Percentiles rank a stretch among this genome's conserved stretches.
phyloP scores from a whole-genome alignment of 2,329 filamentous ascomycete genomes.

The Podosphaera xanthii region DNA sequence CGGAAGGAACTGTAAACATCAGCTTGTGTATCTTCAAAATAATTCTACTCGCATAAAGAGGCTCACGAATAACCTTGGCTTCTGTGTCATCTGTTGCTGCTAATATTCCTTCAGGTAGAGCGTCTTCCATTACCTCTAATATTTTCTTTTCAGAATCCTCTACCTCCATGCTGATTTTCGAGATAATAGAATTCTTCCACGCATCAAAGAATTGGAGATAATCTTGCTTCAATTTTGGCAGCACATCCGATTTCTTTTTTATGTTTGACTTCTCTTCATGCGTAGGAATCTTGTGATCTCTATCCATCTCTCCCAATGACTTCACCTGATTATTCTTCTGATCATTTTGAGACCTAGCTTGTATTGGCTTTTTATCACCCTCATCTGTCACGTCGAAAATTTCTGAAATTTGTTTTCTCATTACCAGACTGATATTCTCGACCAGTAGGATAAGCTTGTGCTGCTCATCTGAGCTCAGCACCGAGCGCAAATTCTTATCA shows the following conservation, averaged over 20 bases:
- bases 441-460: too few species aligned
- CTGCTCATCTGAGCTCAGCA: too few species aligned
- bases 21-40: background rate
- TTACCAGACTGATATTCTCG: constrained; percentile 7
- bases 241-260: constrained; percentile 17
- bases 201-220: constrained; percentile 51
- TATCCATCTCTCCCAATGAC: too few species aligned
- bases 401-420: constrained; percentile 28
- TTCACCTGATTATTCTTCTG: too few species aligned
- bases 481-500: too few species aligned
- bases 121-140: constrained; percentile 12
- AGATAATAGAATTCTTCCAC: constrained; percentile 52
- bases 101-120: constrained; percentile 12
- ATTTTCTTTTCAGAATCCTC: constrained; percentile 24
- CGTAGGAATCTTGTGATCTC: too few species aligned
- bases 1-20: constrained; percentile 14
- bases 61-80: constrained; percentile 13
- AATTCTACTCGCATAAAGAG: background rate
- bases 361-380: constrained; percentile 11
- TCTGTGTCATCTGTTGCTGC: constrained; percentile 6
- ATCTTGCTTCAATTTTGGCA: constrained; percentile 45
- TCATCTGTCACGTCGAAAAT: constrained; percentile 23
- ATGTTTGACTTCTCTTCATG: too few species aligned
- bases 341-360: constrained; percentile 14
- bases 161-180: constrained; percentile 47